These are phyloP conservation scores for Cutaneotrichosporon sp. DNA, from an alignment of 1,284 basidiomycete genomes.

Conservation along the genomic window DNA sequence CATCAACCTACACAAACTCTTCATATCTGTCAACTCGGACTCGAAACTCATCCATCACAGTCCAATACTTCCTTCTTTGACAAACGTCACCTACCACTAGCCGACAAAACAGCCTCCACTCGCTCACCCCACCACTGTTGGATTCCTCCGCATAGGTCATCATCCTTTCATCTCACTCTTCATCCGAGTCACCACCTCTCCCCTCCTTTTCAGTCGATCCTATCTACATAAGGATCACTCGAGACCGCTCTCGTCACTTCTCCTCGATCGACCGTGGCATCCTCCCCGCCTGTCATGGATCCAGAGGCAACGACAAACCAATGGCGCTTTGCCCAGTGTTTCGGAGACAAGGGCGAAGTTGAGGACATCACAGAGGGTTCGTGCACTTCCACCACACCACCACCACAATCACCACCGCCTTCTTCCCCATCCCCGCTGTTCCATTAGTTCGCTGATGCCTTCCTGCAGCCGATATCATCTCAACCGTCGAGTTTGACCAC, in stretches of 20 bases:
- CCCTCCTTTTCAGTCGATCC: not conserved
- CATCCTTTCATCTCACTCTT: slow-evolving; percentile 6
- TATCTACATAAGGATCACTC: slow-evolving; percentile 1
- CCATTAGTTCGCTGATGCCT: slow-evolving; percentile 11
- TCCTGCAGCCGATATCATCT: slow-evolving; percentile 91
- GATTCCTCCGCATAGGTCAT: slow-evolving; percentile 5
- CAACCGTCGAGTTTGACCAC: slow-evolving; percentile 99
- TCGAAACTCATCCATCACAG: not conserved
- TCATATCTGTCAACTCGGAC: not conserved
- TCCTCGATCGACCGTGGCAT: slow-evolving; percentile 12
- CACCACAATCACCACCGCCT: slow-evolving; percentile 8
- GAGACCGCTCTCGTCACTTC: not conserved
- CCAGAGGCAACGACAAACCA: slow-evolving; percentile 67
- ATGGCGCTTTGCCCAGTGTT: slow-evolving; percentile 99
- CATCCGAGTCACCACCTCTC: not conserved
- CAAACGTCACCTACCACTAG: not conserved
- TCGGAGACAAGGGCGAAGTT: slow-evolving; percentile 98
- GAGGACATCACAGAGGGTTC: slow-evolving; percentile 99
- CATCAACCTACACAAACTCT: not conserved
- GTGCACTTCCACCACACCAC: slow-evolving; percentile 14
- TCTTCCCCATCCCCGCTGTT: not conserved
- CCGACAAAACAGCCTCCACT: slow-evolving; percentile 1
- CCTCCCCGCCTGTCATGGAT: slow-evolving; percentile 58
- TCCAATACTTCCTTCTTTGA: not conserved
- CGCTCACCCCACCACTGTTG: not conserved